Evolutionary conservation across 352 stramenopile genomes (phyloP).

Genomic region (Phytophthora idaei): DNA sequence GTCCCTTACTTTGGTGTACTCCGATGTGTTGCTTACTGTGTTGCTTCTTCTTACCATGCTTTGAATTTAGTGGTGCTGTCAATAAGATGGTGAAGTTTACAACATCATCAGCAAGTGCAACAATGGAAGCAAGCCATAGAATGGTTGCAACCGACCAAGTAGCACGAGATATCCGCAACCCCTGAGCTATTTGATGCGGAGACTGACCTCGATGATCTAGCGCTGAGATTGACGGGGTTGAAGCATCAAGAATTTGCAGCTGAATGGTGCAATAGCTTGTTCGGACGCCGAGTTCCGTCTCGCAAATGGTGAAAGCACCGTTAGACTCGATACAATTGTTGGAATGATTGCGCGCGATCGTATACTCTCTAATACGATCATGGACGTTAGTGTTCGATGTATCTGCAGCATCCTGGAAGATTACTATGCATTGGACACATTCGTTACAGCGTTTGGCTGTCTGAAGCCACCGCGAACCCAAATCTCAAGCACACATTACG

Average conservation of each 20-base stretch:
- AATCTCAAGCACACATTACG: background rate
- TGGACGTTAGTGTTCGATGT: constrained; percentile 5
- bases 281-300: constrained; percentile 1
- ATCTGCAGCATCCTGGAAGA: constrained; percentile 2
- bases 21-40: constrained; percentile 2
- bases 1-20: background rate
- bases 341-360: background rate
- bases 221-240: background rate
- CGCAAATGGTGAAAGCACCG: background rate
- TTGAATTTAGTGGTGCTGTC: background rate
- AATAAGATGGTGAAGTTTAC: constrained; percentile 7
- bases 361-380: constrained; percentile 7
- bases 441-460: background rate
- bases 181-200: constrained; percentile 5
- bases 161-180: background rate
- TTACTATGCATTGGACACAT: constrained; percentile 1
- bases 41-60: constrained; percentile 1
- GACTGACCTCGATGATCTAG: background rate
- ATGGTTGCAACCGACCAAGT: constrained; percentile 2
- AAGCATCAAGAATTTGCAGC: background rate
- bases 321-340: background rate
- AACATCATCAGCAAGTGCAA: background rate
- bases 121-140: background rate
- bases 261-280: background rate
- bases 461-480: background rate